Evolutionary conservation across 495 filamentous ascomycete genomes (phyloP), one percentile per base, ranked within the genome.

Genomic region (Articulospora tetracladia): DNA sequence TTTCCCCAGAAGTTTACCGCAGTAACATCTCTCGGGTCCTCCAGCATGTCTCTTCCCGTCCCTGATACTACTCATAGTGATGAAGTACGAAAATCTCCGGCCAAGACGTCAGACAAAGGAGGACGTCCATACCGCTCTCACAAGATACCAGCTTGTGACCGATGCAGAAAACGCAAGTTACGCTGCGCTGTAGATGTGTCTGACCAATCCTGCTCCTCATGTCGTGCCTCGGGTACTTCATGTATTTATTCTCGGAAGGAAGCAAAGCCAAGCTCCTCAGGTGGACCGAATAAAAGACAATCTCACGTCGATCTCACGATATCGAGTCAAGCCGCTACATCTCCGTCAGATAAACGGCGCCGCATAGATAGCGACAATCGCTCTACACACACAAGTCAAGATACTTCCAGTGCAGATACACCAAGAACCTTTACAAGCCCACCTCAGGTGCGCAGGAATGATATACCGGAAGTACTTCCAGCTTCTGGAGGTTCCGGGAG

Each of bases 91-190:
- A 6, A 34, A 15, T 34, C 30, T 34, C 7, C 30, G 7, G 30
- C 6, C 7, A 34, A 34, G 7, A 34, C 30, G 6, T 7, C 30
- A 15, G 15, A 34, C 15, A 15, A 15, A 34, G 30, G 47, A 27
- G 28, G 11, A 20, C 25, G 51, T 2, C 51, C 51, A 32, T 53
- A 53, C n/a, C 51, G 51, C 6, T 53, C 51, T 20, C 51, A 53
- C 25, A 32, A 32, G 20, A 4, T 30, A 4, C 51, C 51, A 17
- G 51, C 51, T 30, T 53, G 51, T 32, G 25, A 53, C 8, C 51
- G 25, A 28, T 53, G 51, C 20, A 6, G 51, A 10, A 30, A 22
- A 8, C 24, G 51, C 2, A 53, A 53, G 27, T 19, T 32, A 20
- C 25, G 51, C 10, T 53, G 51, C 34, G n/a, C 4, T 12, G 10